phyloP scores from a whole-genome alignment of 805 yeast genomes.

The Hanseniaspora hatyaiensis region DNA sequence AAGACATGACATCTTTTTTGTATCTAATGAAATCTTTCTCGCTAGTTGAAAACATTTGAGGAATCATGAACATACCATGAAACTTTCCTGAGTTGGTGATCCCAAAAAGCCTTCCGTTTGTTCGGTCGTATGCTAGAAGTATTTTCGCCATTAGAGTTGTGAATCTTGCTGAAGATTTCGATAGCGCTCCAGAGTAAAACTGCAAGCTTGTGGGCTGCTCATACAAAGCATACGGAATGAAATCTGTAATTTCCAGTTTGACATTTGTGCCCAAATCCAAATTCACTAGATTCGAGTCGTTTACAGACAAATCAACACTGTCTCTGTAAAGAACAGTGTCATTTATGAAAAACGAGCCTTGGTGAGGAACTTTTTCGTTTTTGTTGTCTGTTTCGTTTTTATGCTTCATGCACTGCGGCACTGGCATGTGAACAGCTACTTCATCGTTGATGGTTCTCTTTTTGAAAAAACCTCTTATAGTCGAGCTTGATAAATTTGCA shows the following conservation, averaged over 20 bases:
- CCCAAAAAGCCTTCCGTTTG: slow-evolving; percentile 9
- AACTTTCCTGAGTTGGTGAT: slow-evolving; percentile 14
- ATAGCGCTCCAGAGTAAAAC: slow-evolving; percentile 3
- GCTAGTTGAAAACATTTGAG: not conserved
- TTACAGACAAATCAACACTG: not conserved
- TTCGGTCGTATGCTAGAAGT: not conserved
- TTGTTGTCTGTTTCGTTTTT: not conserved
- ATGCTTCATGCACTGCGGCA: not conserved
- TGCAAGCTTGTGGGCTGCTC: not conserved
- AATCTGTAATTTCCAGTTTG: not conserved
- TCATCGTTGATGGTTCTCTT: not conserved
- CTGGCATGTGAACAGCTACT: slow-evolving; percentile 2
- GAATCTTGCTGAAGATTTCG: slow-evolving; percentile 5
- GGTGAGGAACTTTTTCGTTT: not conserved
- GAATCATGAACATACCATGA: slow-evolving; percentile 12
- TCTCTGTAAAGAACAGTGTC: not conserved
- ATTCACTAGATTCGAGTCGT: not conserved
- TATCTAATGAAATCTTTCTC: not conserved
- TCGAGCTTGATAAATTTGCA: slow-evolving; percentile 2
- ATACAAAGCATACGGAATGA: not conserved
- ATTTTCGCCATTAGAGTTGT: not conserved
- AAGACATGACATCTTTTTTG: not conserved
- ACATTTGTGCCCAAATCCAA: not conserved
- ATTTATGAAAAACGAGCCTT: slow-evolving; percentile 4
- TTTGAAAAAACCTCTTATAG: slow-evolving; percentile 9